These are phyloP conservation scores for Colletotrichum limetticola DNA, from an alignment of 2,329 filamentous ascomycete genomes.

Conservation along the genomic window DNA sequence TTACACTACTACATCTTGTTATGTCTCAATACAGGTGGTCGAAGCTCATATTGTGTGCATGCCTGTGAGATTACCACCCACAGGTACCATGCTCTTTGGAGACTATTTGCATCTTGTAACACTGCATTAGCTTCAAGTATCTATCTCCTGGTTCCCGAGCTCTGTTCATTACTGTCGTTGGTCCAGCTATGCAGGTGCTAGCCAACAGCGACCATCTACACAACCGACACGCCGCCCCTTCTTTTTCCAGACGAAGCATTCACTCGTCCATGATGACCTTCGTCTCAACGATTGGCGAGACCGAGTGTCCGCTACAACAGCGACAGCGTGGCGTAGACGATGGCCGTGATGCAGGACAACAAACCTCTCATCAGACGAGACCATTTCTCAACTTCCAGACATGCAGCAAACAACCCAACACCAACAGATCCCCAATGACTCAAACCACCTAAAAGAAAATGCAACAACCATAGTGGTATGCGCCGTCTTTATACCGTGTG, in stretches of 20 bases:
- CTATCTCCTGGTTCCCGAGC: slow-evolving; percentile 11
- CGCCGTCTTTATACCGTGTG: slow-evolving; percentile 31
- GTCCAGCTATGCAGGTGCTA: slow-evolving; percentile 31
- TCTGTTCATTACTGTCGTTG: slow-evolving; percentile 24
- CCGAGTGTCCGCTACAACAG: not conserved
- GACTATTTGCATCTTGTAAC: not conserved
- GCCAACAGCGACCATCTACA: slow-evolving; percentile 32
- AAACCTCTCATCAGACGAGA: slow-evolving; percentile 14
- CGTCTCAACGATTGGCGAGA: not conserved
- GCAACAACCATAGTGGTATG: slow-evolving; percentile 35
- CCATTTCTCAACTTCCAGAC: slow-evolving; percentile 28
- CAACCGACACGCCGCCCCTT: slow-evolving; percentile 10
- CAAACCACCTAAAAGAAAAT: slow-evolving; percentile 33
- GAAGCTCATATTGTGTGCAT: not conserved
- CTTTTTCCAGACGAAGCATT: slow-evolving; percentile 4
- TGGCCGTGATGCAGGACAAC: slow-evolving; percentile 9
- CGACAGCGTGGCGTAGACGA: slow-evolving; percentile 2
- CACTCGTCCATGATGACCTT: not conserved
- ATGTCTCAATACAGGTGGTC: slow-evolving; percentile 6
- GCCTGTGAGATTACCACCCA: not conserved
- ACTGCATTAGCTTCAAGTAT: slow-evolving; percentile 3
- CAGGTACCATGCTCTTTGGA: not conserved
- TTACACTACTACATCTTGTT: not conserved
- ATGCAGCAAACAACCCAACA: slow-evolving; percentile 33
- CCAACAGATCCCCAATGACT: slow-evolving; percentile 30